phyloP scores from a whole-genome alignment of 352 stramenopile species.

The Aphanomyces euteiches region DNA sequence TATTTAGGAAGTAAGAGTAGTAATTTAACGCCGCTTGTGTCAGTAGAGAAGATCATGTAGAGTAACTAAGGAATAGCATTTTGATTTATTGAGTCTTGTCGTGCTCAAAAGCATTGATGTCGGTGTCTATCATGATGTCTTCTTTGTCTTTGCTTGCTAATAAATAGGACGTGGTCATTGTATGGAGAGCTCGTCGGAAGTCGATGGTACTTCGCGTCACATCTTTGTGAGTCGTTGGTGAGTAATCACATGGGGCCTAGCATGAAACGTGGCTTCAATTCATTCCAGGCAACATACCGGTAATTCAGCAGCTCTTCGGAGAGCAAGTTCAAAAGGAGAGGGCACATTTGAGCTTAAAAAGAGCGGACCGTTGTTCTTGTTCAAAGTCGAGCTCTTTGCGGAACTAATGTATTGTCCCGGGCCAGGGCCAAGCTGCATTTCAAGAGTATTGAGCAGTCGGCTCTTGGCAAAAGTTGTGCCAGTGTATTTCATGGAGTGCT shows the following conservation, averaged over 20 bases:
- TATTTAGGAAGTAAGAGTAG: constrained; percentile 30
- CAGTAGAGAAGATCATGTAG: background rate
- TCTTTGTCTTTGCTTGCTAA: constrained; percentile 10
- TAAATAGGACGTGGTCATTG: constrained; percentile 27
- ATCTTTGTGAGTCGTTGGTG: background rate
- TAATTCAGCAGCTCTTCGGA: constrained; percentile 22
- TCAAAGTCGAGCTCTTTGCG: constrained; percentile 4
- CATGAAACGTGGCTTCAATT: background rate
- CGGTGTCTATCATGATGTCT: constrained; percentile 27
- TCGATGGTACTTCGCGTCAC: constrained; percentile 8
- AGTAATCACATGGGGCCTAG: constrained; percentile 28
- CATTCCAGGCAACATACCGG: constrained; percentile 8
- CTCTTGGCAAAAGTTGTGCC: constrained; percentile 26
- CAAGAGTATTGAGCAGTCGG: constrained; percentile 6
- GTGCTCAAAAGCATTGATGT: constrained; percentile 16
- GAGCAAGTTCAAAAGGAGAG: constrained; percentile 15
- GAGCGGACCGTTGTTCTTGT: background rate
- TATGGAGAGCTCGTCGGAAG: constrained; percentile 25
- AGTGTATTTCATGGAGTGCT: background rate
- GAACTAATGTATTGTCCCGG: constrained; percentile 27
- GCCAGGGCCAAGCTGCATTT: constrained; percentile 3
- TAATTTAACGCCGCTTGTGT: constrained; percentile 15
- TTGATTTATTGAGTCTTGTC: background rate
- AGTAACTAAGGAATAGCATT: background rate
- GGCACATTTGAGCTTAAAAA: constrained; percentile 14